phyloP scores from a whole-genome alignment of 306 rosid genomes.

The Rosa persica region DNA sequence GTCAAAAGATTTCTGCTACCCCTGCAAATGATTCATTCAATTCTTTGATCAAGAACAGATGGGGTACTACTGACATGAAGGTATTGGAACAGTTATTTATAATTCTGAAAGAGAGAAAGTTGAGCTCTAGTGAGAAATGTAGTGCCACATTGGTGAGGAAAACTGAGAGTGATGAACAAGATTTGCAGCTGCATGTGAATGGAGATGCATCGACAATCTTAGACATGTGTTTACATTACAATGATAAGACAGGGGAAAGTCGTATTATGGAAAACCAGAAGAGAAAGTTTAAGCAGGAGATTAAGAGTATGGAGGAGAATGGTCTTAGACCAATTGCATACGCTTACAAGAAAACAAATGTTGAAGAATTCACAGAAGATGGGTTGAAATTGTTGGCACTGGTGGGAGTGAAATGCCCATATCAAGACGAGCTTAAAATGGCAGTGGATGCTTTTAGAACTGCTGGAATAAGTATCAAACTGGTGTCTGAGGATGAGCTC shows the following conservation, averaged over 20 bases:
- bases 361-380: slow-evolving; percentile 32
- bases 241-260: slow-evolving; percentile 34
- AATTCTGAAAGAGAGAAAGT: slow-evolving; percentile 17
- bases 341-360: slow-evolving; percentile 40
- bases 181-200: slow-evolving; percentile 44
- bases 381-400: slow-evolving; percentile 50
- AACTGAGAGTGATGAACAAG: slow-evolving; percentile 10
- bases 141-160: slow-evolving; percentile 37
- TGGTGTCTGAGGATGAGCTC: slow-evolving; percentile 59
- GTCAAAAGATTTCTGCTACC: slow-evolving; percentile 35
- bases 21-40: slow-evolving; percentile 13
- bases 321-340: slow-evolving; percentile 60
- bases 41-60: slow-evolving; percentile 28
- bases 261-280: slow-evolving; percentile 37
- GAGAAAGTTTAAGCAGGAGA: slow-evolving; percentile 18
- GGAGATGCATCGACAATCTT: slow-evolving; percentile 57
- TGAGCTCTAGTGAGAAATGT: slow-evolving; percentile 28
- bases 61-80: background rate
- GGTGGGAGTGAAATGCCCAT: slow-evolving; percentile 40
- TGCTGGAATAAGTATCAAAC: slow-evolving; percentile 33
- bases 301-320: slow-evolving; percentile 37
- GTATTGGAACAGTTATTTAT: background rate
- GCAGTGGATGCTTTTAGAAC: slow-evolving; percentile 30
- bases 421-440: slow-evolving; percentile 17
- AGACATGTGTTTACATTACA: slow-evolving; percentile 54